Base-by-base conservation (phyloP, 371 early-diverging fungal genomes). In the Phascolomyces articulosus region DNA sequence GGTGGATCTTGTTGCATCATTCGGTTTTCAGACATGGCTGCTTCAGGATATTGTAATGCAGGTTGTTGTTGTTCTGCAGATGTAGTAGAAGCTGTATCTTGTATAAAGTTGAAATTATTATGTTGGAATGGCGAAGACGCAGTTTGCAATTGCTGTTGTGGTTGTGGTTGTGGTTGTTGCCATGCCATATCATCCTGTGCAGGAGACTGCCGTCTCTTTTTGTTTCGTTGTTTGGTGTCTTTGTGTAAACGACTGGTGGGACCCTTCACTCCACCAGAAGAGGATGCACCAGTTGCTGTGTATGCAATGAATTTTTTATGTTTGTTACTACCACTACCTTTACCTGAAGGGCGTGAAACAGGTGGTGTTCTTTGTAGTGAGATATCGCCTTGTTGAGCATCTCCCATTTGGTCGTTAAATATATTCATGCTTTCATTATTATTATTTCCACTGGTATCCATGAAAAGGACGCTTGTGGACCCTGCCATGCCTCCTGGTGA, bases 121-220 rank as follows among this genome's bases (percentile, higher is more conserved):
- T n/a, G n/a, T n/a, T n/a, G n/a, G n/a, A n/a, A n/a, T n/a, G n/a
- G n/a, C n/a, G n/a, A n/a, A n/a, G n/a, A n/a, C n/a, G n/a, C n/a
- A n/a, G n/a, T n/a, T n/a, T n/a, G n/a, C n/a, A n/a, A n/a, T 53
- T 53, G 7, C 16, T 55, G 55, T 55, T 55, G 55, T 15, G 26
- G 55, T 28, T 18, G 28, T 2, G 34, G 34, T 34, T 34, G 0
- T 34, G 34, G 2, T 34, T 34, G 34, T 11, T 34, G 34, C 34
- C 6, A 9, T 34, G 34, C 0, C 2, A 11, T 34, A 34, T 34
- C 34, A 34, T 55, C n/a, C 28, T 20, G 29, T 55, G 28, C 16
- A 18, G 55, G 15, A 16, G 44, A 18, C 16, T 8, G 44, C 4
- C 44, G n/a, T 28, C 29, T 7, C 24, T 29, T 29, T n/a, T 55